Percentiles rank a stretch among this genome's conserved stretches.
These are phyloP conservation scores for Sungouiozyma intestinalis DNA, from an alignment of 805 yeast species.

Conservation along the genomic window DNA sequence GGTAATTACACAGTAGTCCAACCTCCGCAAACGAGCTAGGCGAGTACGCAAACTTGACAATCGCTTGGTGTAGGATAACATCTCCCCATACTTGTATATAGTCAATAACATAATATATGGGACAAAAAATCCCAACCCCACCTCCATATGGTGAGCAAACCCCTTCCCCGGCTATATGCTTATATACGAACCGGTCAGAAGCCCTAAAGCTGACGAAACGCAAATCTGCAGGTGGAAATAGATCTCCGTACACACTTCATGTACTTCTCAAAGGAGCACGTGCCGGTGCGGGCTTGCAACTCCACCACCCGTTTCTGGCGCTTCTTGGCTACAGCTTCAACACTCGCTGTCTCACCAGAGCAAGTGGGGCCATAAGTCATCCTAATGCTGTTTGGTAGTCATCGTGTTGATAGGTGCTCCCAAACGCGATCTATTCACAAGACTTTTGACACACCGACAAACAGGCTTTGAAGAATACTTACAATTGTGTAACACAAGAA, in stretches of 20 bases:
- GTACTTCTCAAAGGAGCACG: no score
- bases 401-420: background rate
- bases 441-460: no score
- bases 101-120: background rate
- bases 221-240: slow-evolving; percentile 1
- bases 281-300: background rate
- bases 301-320: background rate
- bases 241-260: no score
- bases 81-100: background rate
- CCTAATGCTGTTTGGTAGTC: background rate
- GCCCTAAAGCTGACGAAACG: no score
- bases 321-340: background rate
- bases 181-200: no score
- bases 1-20: slow-evolving; percentile 36
- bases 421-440: no score
- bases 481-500: no score
- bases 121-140: no score
- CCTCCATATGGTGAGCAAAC: no score
- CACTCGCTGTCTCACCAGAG: background rate
- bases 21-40: background rate
- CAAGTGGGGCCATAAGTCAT: background rate
- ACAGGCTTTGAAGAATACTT: no score
- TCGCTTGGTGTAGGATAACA: background rate
- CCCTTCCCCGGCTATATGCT: no score
- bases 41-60: background rate